These are phyloP conservation scores for Solanum hybrid DNA, from an alignment of 305 asterid genomes.

Conservation along the genomic window DNA sequence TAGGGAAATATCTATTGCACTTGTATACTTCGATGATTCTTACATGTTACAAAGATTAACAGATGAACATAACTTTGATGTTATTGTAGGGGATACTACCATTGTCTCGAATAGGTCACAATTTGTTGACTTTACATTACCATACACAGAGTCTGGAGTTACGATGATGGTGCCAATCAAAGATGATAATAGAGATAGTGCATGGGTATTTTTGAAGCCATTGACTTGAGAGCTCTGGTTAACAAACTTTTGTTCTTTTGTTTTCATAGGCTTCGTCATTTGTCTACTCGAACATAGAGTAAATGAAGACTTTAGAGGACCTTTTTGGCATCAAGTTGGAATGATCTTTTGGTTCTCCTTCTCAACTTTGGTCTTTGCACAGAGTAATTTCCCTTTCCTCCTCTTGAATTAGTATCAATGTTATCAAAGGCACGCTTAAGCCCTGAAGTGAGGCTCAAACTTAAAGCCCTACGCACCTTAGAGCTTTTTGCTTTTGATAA, in stretches of 20 bases:
- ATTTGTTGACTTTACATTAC: constrained; percentile 52
- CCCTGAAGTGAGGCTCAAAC: too few relatives aligned
- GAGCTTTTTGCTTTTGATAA: too few relatives aligned
- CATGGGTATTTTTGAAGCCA: constrained; percentile 50
- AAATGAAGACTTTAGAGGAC: constrained; percentile 25
- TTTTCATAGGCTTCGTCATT: constrained; percentile 35
- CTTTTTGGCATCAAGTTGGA: too few relatives aligned
- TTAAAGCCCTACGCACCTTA: too few relatives aligned
- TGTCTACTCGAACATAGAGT: constrained; percentile 53
- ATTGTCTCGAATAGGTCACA: constrained; percentile 45
- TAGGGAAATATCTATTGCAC: background rate
- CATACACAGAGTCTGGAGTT: constrained; percentile 47
- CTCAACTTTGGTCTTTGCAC: too few relatives aligned
- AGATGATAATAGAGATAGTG: constrained; percentile 17
- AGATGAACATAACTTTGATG: constrained; percentile 31
- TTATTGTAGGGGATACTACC: constrained; percentile 49
- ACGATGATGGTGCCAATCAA: constrained; percentile 15
- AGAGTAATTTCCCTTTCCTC: too few relatives aligned
- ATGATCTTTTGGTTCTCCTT: too few relatives aligned
- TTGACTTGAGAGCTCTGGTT: constrained; percentile 37
- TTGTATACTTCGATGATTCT: background rate
- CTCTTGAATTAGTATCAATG: too few relatives aligned
- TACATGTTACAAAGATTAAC: background rate
- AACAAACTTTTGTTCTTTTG: constrained; percentile 36
- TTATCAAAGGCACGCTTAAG: too few relatives aligned